These are phyloP conservation scores for Thielaviopsis punctulata DNA, from an alignment of 2,329 filamentous ascomycete genomes.

Conservation along the genomic window DNA sequence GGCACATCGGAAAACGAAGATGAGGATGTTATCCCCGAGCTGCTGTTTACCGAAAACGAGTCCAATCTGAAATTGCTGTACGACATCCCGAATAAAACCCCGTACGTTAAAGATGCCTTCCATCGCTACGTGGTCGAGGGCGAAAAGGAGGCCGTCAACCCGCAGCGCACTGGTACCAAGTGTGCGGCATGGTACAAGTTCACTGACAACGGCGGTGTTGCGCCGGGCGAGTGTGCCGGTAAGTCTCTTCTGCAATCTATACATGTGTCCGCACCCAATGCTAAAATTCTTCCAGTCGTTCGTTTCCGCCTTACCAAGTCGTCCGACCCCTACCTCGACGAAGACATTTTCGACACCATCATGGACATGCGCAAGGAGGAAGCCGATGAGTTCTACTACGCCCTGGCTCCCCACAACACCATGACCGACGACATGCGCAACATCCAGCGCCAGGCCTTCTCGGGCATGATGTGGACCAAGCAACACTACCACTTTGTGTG, in stretches of 20 bases:
- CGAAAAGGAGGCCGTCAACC: constrained; percentile 69
- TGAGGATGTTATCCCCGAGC: constrained; percentile 67
- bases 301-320: constrained; percentile 74
- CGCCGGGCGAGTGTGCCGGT: constrained; percentile 80
- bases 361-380: constrained; percentile 76
- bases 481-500: constrained; percentile 94
- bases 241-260: constrained; percentile 24
- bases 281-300: constrained; percentile 41
- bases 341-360: constrained; percentile 81
- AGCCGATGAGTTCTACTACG: constrained; percentile 90
- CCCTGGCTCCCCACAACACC: constrained; percentile 67
- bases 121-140: constrained; percentile 72
- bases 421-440: constrained; percentile 89
- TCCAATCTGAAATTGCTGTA: constrained; percentile 72
- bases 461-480: constrained; percentile 98
- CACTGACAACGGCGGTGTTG: constrained; percentile 73
- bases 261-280: background rate
- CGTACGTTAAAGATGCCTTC: constrained; percentile 90
- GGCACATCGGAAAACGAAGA: constrained; percentile 39
- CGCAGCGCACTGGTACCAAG: constrained; percentile 66
- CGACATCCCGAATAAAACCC: constrained; percentile 56
- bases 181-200: constrained; percentile 84
- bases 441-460: constrained; percentile 84
- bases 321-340: constrained; percentile 64
- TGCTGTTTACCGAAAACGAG: constrained; percentile 92